Base-by-base conservation (phyloP, 2,329 filamentous ascomycete genomes). In the Paraphaeosphaeria minitans region DNA sequence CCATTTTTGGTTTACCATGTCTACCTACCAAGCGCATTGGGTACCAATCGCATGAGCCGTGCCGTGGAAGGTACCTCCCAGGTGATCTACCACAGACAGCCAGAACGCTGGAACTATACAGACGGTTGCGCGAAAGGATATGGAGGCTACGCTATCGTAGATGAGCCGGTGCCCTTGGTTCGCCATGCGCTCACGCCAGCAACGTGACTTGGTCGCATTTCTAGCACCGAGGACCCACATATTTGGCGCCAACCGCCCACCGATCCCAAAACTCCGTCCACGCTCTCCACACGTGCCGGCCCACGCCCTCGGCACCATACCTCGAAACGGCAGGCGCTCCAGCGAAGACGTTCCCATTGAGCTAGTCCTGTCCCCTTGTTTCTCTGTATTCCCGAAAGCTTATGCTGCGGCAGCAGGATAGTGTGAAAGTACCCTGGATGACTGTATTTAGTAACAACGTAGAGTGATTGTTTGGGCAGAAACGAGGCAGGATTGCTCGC, bases 91-190 rank as follows among this genome's bases (percentile, higher is more conserved):
- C 37, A 39, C 19, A 39, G 2, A 6, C 3, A n/a, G 2, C 9
- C 3, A n/a, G 16, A 8, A 39, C 16, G 14, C 37, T 39, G 37
- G 9, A 39, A 16, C 37, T 39, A n/a, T 39, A 16, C 16, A 8
- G 37, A n/a, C 7, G 19, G 41, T 21, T 43, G 19, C 19, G 8
- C 31, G n/a, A 12, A 14, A 22, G n/a, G 37, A 50, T 19, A 19
- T 35, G 47, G 47, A 12, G 31, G 1, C 19, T 10, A 50, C 35
- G 47, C 47, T 50, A n/a, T n/a, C n/a, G n/a, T n/a, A 50, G 47
- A 22, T 12, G 47, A 50, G 47, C 31, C 47, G 29, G 47, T 50
- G 47, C 47, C 29, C 46, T 31, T 37, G n/a, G 47, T 50, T 50
- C 46, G 29, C 46, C 9, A 22, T 48, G 27, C 27, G 33, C 22